Base-by-base conservation (phyloP, 1,284 basidiomycete genomes). In the Irpex sp. region DNA sequence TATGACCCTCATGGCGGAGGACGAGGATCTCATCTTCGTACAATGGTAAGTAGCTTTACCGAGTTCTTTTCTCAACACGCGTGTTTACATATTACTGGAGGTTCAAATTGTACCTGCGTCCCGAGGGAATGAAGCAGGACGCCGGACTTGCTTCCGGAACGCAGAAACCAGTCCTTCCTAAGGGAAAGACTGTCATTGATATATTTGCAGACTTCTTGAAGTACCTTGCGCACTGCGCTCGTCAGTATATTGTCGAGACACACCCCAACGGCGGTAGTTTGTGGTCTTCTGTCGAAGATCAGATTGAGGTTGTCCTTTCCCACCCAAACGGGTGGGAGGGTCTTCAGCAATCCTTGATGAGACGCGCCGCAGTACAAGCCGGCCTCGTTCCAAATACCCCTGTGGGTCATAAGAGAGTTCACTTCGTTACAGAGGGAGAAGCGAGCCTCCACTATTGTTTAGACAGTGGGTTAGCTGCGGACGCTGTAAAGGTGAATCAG, bases 21-120 rank as follows among this genome's bases (percentile, higher is more conserved):
- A 84, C 4, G 76, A 83, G 59, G 73, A 76, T 4, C 81, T 82
- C 75, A 69, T 76, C 5, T 81, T 78, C 49, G 78, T 82, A 0
- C 80, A 84, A 71, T 87, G 84, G 85, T 84, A 66, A 61, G 56
- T 34, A 56, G 40, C 60, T 21, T 31, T 9, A n/a, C n/a, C 49
- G 49, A 21, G 15, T 7, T 55, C 31, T 31, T 9, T 34, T 31
- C 54, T 11, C 38, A 51, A 51, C 31, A 31, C 31, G 31, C 31
- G 31, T 31, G 31, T 31, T 31, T 31, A 31, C 31, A 62, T 5
- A 19, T 54, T 56, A 56, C 34, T 37, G 13, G 19, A 87, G 85
- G 85, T 87, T 85, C 76, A 87, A 87, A 68, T 71, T 87, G 0
- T 79, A 85, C 66, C 72, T 87, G 2, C 79, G 81, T 0, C 81